Conservation (phyloP, 768 basidiomycete genomes). For the Rossbeevera mucosa region DNA sequence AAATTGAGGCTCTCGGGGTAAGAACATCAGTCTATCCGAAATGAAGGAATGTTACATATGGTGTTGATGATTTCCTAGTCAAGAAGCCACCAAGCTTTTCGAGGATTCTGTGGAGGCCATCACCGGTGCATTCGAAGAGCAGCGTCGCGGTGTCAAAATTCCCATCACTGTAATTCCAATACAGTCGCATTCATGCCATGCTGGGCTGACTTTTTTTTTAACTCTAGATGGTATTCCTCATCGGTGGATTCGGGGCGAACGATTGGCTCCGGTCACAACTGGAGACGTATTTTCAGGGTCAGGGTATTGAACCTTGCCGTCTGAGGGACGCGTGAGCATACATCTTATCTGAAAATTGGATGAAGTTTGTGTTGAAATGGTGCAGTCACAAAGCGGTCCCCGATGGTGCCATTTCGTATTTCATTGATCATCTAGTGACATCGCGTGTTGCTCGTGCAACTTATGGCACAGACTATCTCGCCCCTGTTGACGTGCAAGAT, state of each 20-base stretch:
- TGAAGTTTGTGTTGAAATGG: neutral
- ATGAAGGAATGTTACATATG: neutral
- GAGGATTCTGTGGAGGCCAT: constrained; percentile 36
- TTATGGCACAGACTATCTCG: constrained; percentile 50
- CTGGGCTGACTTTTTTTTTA: neutral
- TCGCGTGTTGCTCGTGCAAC: constrained; percentile 41
- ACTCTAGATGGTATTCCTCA: constrained; percentile 35
- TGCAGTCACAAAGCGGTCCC: constrained; percentile 43
- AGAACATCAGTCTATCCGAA: neutral
- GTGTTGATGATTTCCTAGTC: constrained; percentile 15
- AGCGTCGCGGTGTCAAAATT: constrained; percentile 17
- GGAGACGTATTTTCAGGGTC: constrained; percentile 29
- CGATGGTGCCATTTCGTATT: constrained; percentile 39
- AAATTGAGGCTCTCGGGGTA: constrained; percentile 36
- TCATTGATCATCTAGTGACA: constrained; percentile 42
- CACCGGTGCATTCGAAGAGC: constrained; percentile 29
- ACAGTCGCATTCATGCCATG: neutral
- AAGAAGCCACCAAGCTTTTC: constrained; percentile 38
- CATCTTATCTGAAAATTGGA: neutral
- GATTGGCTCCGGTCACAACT: constrained; percentile 42
- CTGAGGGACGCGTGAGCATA: constrained; percentile 46
- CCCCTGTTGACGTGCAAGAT: neutral
- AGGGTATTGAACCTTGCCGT: constrained; percentile 39
- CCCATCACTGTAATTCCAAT: constrained; percentile 28
- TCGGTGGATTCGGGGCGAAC: constrained; percentile 49